A percentile compares a stretch with the other conserved stretches of the same genome.
Conservation (phyloP, 2,329 filamentous ascomycete genomes). For the Drechslera avenae region DNA sequence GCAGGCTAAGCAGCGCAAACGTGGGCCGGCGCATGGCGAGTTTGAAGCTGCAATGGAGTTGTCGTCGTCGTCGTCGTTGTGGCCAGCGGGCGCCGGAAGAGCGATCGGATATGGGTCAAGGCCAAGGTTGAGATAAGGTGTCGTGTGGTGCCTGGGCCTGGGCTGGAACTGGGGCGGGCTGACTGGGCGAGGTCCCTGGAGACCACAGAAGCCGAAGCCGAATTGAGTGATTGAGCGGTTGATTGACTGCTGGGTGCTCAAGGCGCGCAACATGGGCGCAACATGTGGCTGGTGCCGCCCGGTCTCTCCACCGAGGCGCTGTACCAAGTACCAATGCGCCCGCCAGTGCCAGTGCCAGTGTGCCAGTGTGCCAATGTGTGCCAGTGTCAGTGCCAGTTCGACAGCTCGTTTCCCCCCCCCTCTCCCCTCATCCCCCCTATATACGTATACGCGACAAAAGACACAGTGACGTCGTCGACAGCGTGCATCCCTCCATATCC, state of each 20-base stretch:
- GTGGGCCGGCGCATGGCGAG: conserved; percentile 38
- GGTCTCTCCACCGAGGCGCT: conserved; percentile 15
- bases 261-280: too few relatives aligned
- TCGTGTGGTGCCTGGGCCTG: conserved; percentile 6
- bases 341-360: conserved; percentile 16
- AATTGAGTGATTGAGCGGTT: too few relatives aligned
- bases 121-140: not conserved
- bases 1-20: conserved; percentile 34
- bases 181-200: too few relatives aligned
- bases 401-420: not conserved
- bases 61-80: not conserved
- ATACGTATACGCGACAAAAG: not conserved
- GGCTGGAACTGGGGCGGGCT: too few relatives aligned
- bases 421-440: too few relatives aligned
- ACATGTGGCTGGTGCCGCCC: not conserved
- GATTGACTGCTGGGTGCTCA: too few relatives aligned
- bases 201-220: too few relatives aligned
- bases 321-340: conserved; percentile 18
- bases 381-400: conserved; percentile 5
- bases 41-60: too few relatives aligned
- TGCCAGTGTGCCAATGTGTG: conserved; percentile 5
- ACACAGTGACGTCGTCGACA: conserved; percentile 9
- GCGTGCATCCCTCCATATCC: not conserved
- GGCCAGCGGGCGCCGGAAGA: conserved; percentile 3
- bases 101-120: too few relatives aligned